These are phyloP conservation scores for Rossbeevera mucosa DNA, from an alignment of 768 basidiomycete genomes.

Conservation along the genomic window DNA sequence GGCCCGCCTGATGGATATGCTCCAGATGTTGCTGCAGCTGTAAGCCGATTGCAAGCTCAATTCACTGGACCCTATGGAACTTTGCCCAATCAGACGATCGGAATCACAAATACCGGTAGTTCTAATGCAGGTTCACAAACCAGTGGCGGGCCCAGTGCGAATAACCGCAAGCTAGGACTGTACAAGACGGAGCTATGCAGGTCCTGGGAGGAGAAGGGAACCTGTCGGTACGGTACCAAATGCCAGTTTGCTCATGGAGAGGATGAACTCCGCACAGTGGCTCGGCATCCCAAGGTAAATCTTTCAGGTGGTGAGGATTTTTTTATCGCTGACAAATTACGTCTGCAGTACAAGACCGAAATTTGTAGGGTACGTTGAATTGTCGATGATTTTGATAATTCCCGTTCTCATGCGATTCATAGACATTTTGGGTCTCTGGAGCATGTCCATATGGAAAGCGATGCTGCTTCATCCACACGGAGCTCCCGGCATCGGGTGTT, in stretches of 20 bases:
- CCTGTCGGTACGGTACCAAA: constrained; percentile 80
- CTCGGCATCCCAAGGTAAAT: constrained; percentile 82
- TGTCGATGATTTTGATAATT: neutral
- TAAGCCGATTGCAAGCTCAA: constrained; percentile 55
- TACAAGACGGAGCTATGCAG: constrained; percentile 90
- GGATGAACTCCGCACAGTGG: constrained; percentile 78
- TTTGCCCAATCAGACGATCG: constrained; percentile 41
- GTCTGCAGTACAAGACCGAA: constrained; percentile 81
- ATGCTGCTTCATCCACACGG: constrained; percentile 93
- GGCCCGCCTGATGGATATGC: constrained; percentile 53
- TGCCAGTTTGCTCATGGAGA: constrained; percentile 94
- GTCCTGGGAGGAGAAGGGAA: constrained; percentile 90
- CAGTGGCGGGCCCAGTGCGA: constrained; percentile 74
- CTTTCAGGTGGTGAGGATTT: neutral
- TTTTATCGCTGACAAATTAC: constrained; percentile 15
- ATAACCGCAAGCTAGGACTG: constrained; percentile 84
- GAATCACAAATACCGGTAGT: constrained; percentile 40
- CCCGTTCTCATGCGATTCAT: constrained; percentile 10
- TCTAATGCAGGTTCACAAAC: constrained; percentile 24
- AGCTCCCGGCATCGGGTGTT: constrained; percentile 62
- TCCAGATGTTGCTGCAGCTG: constrained; percentile 54
- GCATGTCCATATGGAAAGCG: constrained; percentile 90
- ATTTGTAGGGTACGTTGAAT: constrained; percentile 70
- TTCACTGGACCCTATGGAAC: constrained; percentile 52
- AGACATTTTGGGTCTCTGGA: constrained; percentile 94